Evolutionary conservation across 495 filamentous ascomycete genomes (phyloP).

Genomic region (Hypoxylon intermedium): DNA sequence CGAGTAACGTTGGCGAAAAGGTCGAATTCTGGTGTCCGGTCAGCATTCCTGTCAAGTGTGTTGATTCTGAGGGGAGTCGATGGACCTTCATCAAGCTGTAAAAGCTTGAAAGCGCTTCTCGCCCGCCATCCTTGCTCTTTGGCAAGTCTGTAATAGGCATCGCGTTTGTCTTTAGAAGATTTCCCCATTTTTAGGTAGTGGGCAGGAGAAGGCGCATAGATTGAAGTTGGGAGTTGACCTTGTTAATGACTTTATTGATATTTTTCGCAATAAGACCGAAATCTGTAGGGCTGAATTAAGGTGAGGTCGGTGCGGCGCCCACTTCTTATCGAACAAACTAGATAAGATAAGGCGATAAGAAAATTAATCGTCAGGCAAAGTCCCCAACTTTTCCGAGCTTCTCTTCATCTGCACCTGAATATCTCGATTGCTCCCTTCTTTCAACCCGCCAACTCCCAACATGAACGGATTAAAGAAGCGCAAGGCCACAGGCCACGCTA

Average conservation of each 20-base stretch:
- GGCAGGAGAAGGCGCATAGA: neutral
- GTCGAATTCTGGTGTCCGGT: conserved; percentile 74
- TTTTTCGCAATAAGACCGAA: conserved; percentile 2
- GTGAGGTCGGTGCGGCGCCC: conserved; percentile 15
- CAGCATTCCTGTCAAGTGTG: conserved; percentile 22
- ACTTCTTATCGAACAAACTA: neutral
- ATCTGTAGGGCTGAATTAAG: conserved; percentile 40
- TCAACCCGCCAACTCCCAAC: too few species aligned
- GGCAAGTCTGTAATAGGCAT: conserved; percentile 95
- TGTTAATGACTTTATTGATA: neutral
- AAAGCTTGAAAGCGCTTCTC: conserved; percentile 92
- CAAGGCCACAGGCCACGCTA: conserved; percentile 46
- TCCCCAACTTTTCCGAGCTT: conserved; percentile 36
- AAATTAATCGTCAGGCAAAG: too few species aligned
- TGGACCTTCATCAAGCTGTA: conserved; percentile 85
- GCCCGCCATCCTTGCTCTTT: conserved; percentile 99
- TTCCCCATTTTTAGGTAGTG: conserved; percentile 84
- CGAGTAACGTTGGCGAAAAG: conserved; percentile 87
- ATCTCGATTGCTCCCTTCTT: too few species aligned
- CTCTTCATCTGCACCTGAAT: neutral
- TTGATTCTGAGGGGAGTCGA: neutral
- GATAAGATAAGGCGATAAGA: conserved; percentile 11
- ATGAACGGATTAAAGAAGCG: conserved; percentile 54
- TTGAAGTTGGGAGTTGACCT: neutral
- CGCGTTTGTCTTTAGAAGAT: conserved; percentile 97